Conservation (phyloP, 345 rosid genomes). For the Euphorbia peplus region DNA sequence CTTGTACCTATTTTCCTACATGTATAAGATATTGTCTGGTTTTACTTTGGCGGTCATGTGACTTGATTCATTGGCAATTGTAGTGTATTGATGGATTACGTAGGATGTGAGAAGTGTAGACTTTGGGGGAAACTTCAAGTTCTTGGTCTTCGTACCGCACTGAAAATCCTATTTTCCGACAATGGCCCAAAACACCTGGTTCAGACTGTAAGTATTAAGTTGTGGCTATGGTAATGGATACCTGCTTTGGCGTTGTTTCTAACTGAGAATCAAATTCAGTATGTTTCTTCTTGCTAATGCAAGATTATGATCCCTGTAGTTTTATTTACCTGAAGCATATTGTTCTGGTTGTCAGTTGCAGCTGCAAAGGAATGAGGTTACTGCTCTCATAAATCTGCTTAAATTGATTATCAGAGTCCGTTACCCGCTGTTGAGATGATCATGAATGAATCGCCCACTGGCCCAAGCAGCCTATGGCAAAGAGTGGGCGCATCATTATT, state of each 20-base stretch:
- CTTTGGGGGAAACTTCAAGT: slow-evolving; percentile 99
- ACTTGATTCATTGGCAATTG: slow-evolving; percentile 26
- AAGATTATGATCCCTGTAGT: slow-evolving; percentile 4
- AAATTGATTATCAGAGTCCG: slow-evolving; percentile 68
- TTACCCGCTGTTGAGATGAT: slow-evolving; percentile 42
- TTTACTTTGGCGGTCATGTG: neutral
- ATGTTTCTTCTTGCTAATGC: neutral
- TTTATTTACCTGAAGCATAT: neutral
- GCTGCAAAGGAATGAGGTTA: slow-evolving; percentile 74
- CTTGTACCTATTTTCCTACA: neutral
- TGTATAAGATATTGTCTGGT: neutral
- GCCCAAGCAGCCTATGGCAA: slow-evolving; percentile 31
- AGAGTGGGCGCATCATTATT: slow-evolving; percentile 30
- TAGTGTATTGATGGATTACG: slow-evolving; percentile 94
- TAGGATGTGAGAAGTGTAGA: slow-evolving; percentile 96
- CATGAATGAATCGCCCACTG: slow-evolving; percentile 13
- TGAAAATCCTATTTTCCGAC: slow-evolving; percentile 82
- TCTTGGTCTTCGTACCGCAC: slow-evolving; percentile 92
- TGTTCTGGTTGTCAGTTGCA: slow-evolving; percentile 43
- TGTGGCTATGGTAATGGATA: neutral
- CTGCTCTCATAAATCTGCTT: slow-evolving; percentile 71
- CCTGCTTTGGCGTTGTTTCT: slow-evolving; percentile 1
- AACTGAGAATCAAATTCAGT: neutral
- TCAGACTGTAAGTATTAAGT: slow-evolving; percentile 49
- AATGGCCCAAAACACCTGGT: slow-evolving; percentile 47